Evolutionary conservation across 306 rosid species (phyloP).

Genomic region (Prunus mira): DNA sequence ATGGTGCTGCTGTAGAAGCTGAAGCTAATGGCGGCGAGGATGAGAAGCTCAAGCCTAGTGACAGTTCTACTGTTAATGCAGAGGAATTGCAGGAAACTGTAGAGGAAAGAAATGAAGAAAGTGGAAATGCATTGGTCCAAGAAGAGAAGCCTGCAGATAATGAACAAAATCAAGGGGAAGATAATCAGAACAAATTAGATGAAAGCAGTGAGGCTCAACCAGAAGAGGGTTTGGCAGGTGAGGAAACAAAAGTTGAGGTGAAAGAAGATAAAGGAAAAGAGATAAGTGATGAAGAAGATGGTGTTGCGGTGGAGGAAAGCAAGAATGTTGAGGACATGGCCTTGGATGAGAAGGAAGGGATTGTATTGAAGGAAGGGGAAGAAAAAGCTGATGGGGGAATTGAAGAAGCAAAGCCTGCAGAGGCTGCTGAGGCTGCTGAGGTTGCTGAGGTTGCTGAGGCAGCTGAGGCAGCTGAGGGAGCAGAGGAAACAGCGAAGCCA

Average conservation of each 20-base stretch:
- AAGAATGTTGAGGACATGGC: slow-evolving; percentile 17
- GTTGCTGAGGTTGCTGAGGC: neutral
- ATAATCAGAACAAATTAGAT: slow-evolving; percentile 14
- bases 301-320: neutral
- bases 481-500: neutral
- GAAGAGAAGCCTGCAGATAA: neutral
- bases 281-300: neutral
- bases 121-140: neutral
- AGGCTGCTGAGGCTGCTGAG: slow-evolving; percentile 5
- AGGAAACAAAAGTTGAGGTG: slow-evolving; percentile 21
- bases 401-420: slow-evolving; percentile 18
- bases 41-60: neutral
- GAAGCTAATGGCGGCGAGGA: neutral
- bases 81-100: neutral
- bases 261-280: slow-evolving; percentile 21
- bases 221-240: slow-evolving; percentile 2
- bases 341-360: slow-evolving; percentile 22
- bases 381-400: slow-evolving; percentile 17
- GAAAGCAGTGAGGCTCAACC: slow-evolving; percentile 16
- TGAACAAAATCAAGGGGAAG: neutral
- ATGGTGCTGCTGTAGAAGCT: neutral
- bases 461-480: slow-evolving; percentile 7
- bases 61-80: neutral
- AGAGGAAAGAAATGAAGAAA: neutral
- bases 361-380: slow-evolving; percentile 5